A percentile compares a stretch with the other conserved stretches of the same genome.
These are phyloP conservation scores for Citrullus amarus DNA, from an alignment of 306 rosid species.

Conservation along the genomic window DNA sequence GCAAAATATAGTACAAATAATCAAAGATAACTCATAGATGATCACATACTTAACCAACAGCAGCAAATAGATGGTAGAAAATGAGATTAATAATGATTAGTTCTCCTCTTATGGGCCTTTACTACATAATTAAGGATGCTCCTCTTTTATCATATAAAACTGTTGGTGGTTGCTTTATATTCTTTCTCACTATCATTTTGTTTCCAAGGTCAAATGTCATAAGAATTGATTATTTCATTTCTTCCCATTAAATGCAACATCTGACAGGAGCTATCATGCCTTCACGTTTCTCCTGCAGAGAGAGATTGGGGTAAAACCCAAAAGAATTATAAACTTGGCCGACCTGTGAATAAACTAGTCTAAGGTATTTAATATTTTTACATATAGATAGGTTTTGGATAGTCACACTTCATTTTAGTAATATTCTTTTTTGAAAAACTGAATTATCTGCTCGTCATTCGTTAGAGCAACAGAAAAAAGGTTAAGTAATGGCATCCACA, in stretches of 20 bases:
- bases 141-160: background rate
- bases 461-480: background rate
- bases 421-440: background rate
- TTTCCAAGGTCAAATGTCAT: background rate
- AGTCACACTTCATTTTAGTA: background rate
- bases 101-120: background rate
- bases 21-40: background rate
- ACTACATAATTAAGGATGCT: background rate
- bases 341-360: background rate
- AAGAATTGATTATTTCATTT: background rate
- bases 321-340: background rate
- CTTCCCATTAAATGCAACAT: background rate
- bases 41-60: background rate
- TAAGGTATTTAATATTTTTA: background rate
- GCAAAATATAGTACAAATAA: background rate
- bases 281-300: background rate
- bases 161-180: background rate
- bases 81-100: background rate
- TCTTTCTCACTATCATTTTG: background rate
- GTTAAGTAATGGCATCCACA: background rate
- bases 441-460: background rate
- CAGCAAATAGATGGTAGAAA: background rate
- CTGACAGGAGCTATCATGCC: background rate
- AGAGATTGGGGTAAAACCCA: background rate
- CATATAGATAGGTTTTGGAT: no score